Base-by-base conservation (phyloP, 345 rosid species). In the Angophora floribunda region DNA sequence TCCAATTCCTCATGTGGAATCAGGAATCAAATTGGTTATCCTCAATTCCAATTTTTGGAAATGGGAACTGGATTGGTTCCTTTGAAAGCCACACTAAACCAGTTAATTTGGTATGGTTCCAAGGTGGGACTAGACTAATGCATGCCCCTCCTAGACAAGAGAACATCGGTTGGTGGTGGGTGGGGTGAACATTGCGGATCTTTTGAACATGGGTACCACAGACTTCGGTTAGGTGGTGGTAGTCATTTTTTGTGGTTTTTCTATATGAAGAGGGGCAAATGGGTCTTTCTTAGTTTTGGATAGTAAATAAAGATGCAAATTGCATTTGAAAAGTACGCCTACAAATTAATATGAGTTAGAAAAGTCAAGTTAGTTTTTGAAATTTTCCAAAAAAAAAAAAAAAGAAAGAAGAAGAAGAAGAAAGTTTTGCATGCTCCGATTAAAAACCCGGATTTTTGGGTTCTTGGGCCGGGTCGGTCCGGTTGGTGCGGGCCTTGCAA, bases 61-160 rank as follows among this genome's bases (percentile, higher is more conserved):
- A 55, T 55, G 61, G 24, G 61, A 9, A 1, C 24, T 11, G 0
- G 6, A 55, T 55, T 0, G 0, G 7, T 55, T 22, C 61, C 22
- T 21, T 9, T 2, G 13, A 2, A 12, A 55, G 9, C 2, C 61
- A 55, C 12, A 0, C 6, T 0, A 0, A 55, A 55, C 13, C 28
- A 55, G 9, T 55, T 8, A 2, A 19, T 55, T 55, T 22, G 28
- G 28, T 55, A 21, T 9, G 28, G 28, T 55, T 55, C 61, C 41
- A 36, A 36, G 41, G 41, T 36, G 41, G 41, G 41, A 36, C 41
- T 36, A 36, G 41, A 55, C 21, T 55, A 0, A 55, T 55, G 61
- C 28, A 22, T 12, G 9, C 13, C 28, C 61, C 9, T 22, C 4
- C 4, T 0, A 21, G 32, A 2, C 16, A 12, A 7, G 9, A 65